Evolutionary conservation across 306 rosid species (phyloP).

Genomic region (Begonia loranthoides): DNA sequence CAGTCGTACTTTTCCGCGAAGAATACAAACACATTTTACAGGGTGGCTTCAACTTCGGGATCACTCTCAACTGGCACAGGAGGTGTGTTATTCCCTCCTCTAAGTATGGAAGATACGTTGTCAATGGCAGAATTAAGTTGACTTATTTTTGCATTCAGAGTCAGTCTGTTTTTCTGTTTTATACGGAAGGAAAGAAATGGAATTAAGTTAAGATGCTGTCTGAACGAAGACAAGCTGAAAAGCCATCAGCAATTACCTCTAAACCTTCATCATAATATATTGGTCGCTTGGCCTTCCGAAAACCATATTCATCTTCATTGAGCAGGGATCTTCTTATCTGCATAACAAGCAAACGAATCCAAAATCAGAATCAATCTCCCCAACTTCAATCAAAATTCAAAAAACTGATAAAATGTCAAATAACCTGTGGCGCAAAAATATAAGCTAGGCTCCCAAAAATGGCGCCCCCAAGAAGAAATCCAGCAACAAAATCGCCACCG

Average conservation of each 20-base stretch:
- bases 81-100: constrained; percentile 64
- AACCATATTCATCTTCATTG: constrained; percentile 79
- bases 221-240: neutral
- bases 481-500: constrained; percentile 60
- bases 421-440: constrained; percentile 95
- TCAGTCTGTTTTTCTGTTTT: constrained; percentile 64
- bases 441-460: constrained; percentile 73
- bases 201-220: neutral
- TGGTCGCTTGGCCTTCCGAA: constrained; percentile 72
- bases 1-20: too few relatives aligned
- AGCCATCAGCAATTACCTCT: constrained; percentile 41
- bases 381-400: too few relatives aligned
- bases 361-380: too few relatives aligned
- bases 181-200: constrained; percentile 4
- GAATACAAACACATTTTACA: constrained; percentile 14
- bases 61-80: constrained; percentile 37
- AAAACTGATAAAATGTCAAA: constrained; percentile 2
- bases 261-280: constrained; percentile 84
- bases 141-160: constrained; percentile 68
- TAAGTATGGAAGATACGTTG: constrained; percentile 82
- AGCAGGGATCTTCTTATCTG: constrained; percentile 80
- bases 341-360: neutral
- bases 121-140: constrained; percentile 94
- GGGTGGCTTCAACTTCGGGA: constrained; percentile 69
- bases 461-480: constrained; percentile 87